Conservation (phyloP, 169 alveolate genomes). For the Cryptosporidium parvum region DNA sequence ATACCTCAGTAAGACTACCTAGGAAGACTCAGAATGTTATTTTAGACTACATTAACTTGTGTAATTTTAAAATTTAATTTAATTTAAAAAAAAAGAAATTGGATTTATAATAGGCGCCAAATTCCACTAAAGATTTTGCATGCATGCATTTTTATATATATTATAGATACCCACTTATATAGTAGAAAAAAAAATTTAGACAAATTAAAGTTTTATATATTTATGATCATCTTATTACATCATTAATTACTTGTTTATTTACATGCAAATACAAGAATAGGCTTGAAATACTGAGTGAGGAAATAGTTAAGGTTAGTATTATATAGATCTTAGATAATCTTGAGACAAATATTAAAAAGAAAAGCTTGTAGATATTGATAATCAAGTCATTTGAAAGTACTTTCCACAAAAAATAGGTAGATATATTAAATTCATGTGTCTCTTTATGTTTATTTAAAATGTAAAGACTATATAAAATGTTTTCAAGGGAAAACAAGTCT, state of each 20-base stretch:
- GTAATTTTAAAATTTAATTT: background rate
- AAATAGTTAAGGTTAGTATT: constrained; percentile 1
- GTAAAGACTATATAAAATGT: background rate
- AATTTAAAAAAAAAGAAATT: too few species aligned
- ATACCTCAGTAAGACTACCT: background rate
- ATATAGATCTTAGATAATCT: background rate
- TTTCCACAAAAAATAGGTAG: constrained; percentile 50
- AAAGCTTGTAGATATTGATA: background rate
- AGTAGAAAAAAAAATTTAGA: background rate
- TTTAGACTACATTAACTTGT: background rate
- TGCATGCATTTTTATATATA: background rate
- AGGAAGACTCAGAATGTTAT: constrained; percentile 22
- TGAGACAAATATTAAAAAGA: background rate
- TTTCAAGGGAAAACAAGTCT: constrained; percentile 16
- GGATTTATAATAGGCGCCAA: background rate
- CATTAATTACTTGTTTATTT: constrained; percentile 36
- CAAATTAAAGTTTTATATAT: background rate
- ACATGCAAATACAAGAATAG: constrained; percentile 18
- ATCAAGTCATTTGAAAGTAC: constrained; percentile 28
- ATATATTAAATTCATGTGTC: constrained; percentile 61
- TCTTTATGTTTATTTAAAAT: constrained; percentile 47
- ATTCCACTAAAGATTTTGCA: background rate
- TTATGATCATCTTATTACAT: constrained; percentile 9
- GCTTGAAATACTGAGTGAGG: background rate
- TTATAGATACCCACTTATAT: background rate